Evolutionary conservation across 106 monocot genomes (phyloP), one percentile per base, ranked within the genome.

Genomic region (Dendrobium nobile): DNA sequence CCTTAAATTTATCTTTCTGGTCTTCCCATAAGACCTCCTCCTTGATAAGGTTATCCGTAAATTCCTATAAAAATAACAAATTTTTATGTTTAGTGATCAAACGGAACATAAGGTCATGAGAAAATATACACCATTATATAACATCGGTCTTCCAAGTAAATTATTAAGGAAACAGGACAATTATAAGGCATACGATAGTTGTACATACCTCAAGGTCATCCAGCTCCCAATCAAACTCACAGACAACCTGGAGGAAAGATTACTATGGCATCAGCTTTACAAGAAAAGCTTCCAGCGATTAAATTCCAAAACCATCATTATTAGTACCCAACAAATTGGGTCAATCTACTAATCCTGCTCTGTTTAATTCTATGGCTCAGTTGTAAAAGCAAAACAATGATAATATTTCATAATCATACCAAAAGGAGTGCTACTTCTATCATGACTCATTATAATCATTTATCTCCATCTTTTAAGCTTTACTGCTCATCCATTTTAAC

Each of bases 1-100:
- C 97, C 91, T 88, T 89, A 55, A 92, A 98, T n/a, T 77, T 80
- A 64, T 98, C 94, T 76, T 92, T 92, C 78, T 94, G 85, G 78
- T 90, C 96, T 73, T 89, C 84, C 6, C 92, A 78, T 54, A 94
- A 77, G 58, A 74, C 80, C 82, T 88, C 94, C 7, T 94, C 91
- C 79, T 83, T 72, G 64, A 94, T 80, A 13, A 90, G 82, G 0
- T 79, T 84, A 82, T 88, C 79, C 6, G 86, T 86, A 55, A 99
- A 95, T 41, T 95, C 93, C 92, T 95, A 86, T 4, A 37, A 70
- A 70, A 19, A 85, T 20, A 85, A 61, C 22, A 5, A 22, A 2
- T 70, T 10, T 9, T 8, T 37, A 59, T 55, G 59, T 11, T 7
- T 28, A 61, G 6, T 6, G 33, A 1, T 24, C n/a, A 68, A 45